These are phyloP conservation scores for Fremontodendron californicum DNA, from an alignment of 345 rosid genomes.

Conservation along the genomic window DNA sequence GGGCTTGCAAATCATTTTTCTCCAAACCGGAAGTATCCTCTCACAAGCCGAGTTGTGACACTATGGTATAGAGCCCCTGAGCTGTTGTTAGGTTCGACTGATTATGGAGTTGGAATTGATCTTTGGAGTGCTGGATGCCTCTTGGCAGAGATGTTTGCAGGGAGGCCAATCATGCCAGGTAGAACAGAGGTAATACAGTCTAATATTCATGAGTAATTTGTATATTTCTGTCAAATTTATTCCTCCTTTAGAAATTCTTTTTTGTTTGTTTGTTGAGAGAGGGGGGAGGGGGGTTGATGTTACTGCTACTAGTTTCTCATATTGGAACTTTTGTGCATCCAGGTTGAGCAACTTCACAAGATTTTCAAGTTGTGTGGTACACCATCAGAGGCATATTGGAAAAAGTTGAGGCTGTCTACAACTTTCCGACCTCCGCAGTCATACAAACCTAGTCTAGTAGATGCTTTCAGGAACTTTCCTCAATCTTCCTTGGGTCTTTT, in stretches of 20 bases:
- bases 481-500: constrained; percentile 48
- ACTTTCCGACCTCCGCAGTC: constrained; percentile 50
- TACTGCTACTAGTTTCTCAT: constrained; percentile 3
- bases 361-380: constrained; percentile 83
- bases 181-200: constrained; percentile 46
- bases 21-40: constrained; percentile 36
- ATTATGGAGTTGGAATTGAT: constrained; percentile 59
- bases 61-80: constrained; percentile 73
- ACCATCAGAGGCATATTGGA: constrained; percentile 90
- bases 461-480: constrained; percentile 41
- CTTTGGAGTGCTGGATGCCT: constrained; percentile 73
- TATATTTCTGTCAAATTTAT: neutral
- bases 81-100: constrained; percentile 51
- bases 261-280: neutral
- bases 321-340: neutral
- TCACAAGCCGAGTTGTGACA: constrained; percentile 57
- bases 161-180: constrained; percentile 55
- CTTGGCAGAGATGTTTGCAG: constrained; percentile 58
- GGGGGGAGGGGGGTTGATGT: too few relatives aligned
- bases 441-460: constrained; percentile 37
- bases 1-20: constrained; percentile 53
- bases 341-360: constrained; percentile 90
- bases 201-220: neutral
- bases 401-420: constrained; percentile 54
- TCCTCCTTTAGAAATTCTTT: neutral